Evolutionary conservation across 306 rosid genomes (phyloP), one percentile per base, ranked within the genome.

Genomic region (Hippophae tibetana): DNA sequence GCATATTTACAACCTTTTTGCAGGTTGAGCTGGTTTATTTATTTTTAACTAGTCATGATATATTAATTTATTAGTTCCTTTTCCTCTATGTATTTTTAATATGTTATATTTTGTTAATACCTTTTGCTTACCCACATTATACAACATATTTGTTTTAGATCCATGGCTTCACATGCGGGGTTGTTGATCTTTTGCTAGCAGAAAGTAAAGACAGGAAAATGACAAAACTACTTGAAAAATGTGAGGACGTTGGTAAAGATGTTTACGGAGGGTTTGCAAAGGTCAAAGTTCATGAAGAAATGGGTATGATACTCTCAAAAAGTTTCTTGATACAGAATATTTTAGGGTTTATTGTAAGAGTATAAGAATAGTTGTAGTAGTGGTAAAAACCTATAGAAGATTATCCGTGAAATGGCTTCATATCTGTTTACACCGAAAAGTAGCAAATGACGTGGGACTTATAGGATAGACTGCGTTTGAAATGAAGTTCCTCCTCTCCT

Each of bases 121-220:
- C 9, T 27, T 58, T 7, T 14, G 43, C 65, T 43, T 52, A 25
- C 48, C 64, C 60, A 5, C 62, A 62, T 56, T 59, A 45, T 58
- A 1, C 69, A 50, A 72, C 64, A 25, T 46, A 47, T 43, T 52
- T 76, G 54, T 26, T 79, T 60, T 77, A 92, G 98, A 71, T 75
- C 79, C 96, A 92, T 54, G 96, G 95, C 42, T 85, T 87, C 81
- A 92, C 96, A 5, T 87, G 98, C 73, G 96, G 98, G 56, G 84
- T 92, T 27, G 93, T 87, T 48, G 98, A 92, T 83, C 98, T 87
- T 76, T 81, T 92, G 61, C 47, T 87, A 53, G 58, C 60, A 60
- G 69, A 69, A 64, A 74, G 59, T 64, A 92, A 73, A 62, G 98
- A 92, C 73, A 18, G 55, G 56, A 84, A 85, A 75, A 83, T 94